Base-by-base conservation (phyloP, 495 filamentous ascomycete species). In the Penicillium lagena region DNA sequence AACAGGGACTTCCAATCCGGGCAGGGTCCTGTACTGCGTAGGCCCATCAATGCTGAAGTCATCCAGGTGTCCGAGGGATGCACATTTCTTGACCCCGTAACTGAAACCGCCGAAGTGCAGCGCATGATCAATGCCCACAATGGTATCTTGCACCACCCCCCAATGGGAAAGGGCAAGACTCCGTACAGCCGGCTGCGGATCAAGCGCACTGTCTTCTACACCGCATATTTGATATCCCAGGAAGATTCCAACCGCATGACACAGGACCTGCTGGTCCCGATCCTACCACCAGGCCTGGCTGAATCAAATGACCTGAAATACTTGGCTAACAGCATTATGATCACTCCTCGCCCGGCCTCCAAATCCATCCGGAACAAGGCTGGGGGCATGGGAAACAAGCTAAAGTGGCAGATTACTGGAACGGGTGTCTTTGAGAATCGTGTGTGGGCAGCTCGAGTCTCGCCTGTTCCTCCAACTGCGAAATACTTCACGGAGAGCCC, bases 51-150 rank as follows among this genome's bases (percentile, higher is more conserved):
- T 28, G 76, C 83, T 31, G 89, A 96, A 61, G 90, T 97, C 17
- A 78, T 96, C 35, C 89, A 88, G 59, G 93, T 99, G 15, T 72
- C 82, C 1, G 93, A 96, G 59, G 72, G 77, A 45, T 75, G 76
- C 35, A 83, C 75, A 15, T 79, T 70, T 35, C 82, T 99, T n/a
- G 85, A 94, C 49, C 90, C 91, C 10, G 78, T 88, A 39, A 72
- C 77, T 28, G 93, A 99, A 67, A 73, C 88, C 27, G 82, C 85
- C 10, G 85, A 94, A 61, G 79, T 96, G 32, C 90, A 96, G 65
- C 80, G 82, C 37, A 82, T 96, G 72, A 84, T 97, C 66, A 91
- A 95, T 58, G 71, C 74, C 11, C 91, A 97, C 67, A 97, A 96
- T 55, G 56, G 83, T 37, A 50, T 66, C 30, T 50, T 47, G 32